These are phyloP conservation scores for Aspergillus chevalieri DNA, from an alignment of 2,329 filamentous ascomycete genomes.

Conservation along the genomic window DNA sequence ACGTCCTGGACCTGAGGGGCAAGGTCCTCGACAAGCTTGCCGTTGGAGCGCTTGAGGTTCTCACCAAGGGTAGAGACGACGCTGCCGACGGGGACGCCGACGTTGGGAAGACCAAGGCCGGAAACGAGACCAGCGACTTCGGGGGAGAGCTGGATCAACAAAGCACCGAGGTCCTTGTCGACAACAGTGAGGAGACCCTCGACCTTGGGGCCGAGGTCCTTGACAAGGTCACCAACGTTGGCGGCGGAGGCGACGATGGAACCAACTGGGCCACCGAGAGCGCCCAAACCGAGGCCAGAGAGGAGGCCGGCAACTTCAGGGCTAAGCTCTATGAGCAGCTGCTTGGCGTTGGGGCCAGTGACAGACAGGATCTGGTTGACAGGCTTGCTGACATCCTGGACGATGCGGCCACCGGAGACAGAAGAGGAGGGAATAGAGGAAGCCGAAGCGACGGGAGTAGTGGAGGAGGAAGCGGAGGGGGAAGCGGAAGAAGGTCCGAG, in stretches of 20 bases:
- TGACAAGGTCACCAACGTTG: constrained; percentile 22
- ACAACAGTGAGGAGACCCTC: constrained; percentile 17
- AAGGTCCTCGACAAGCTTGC: neutral
- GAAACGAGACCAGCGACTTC: constrained; percentile 15
- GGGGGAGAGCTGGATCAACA: constrained; percentile 19
- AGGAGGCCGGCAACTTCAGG: constrained; percentile 24
- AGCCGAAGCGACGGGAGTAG: constrained; percentile 3
- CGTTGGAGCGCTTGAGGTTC: constrained; percentile 3
- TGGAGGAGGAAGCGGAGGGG: constrained; percentile 2
- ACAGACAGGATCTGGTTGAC: constrained; percentile 23
- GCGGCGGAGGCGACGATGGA: constrained; percentile 20
- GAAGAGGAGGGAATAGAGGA: constrained; percentile 7
- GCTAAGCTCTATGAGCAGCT: constrained; percentile 27
- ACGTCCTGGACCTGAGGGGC: constrained; percentile 16
- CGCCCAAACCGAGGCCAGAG: constrained; percentile 21
- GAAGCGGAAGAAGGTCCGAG: constrained; percentile 18
- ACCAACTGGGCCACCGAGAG: constrained; percentile 20
- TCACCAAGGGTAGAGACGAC: constrained; percentile 17
- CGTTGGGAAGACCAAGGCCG: constrained; percentile 19
- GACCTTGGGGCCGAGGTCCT: constrained; percentile 13
- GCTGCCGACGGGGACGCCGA: constrained; percentile 23
- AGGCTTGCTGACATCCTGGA: constrained; percentile 20
- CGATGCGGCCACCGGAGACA: constrained; percentile 15
- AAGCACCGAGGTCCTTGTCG: constrained; percentile 14
- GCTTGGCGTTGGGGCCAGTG: constrained; percentile 21